Percentiles rank a stretch among this genome's conserved stretches.
Evolutionary conservation across 305 asterid species (phyloP).

Genomic region (Ruellia speciosa): DNA sequence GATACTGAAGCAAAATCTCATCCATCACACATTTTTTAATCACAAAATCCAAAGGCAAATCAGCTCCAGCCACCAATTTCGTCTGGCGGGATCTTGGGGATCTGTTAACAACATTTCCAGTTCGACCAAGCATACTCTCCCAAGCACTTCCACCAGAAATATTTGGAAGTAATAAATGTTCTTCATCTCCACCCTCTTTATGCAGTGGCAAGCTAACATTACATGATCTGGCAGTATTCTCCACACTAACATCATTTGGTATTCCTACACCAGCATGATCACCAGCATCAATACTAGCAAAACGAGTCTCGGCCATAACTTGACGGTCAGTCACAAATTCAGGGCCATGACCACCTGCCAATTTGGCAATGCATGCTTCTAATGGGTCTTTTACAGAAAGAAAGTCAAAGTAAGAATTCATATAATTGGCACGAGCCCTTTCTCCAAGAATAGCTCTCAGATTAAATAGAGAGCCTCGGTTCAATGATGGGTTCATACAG

Average conservation of each 20-base stretch:
- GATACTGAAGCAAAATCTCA: constrained; percentile 96
- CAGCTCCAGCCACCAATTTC: constrained; percentile 48
- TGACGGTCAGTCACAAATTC: constrained; percentile 31
- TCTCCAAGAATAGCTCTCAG: constrained; percentile 36
- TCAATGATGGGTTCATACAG: constrained; percentile 55
- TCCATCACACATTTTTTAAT: constrained; percentile 71
- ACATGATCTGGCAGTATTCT: constrained; percentile 25
- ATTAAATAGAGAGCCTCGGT: constrained; percentile 36
- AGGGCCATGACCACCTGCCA: constrained; percentile 27
- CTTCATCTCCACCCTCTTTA: constrained; percentile 24
- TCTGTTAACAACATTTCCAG: constrained; percentile 31
- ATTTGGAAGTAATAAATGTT: constrained; percentile 26
- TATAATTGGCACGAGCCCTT: constrained; percentile 31
- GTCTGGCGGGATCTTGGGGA: constrained; percentile 29
- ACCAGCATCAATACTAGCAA: constrained; percentile 27
- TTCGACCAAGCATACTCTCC: constrained; percentile 71
- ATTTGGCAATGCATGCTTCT: constrained; percentile 32
- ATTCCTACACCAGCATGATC: constrained; percentile 22
- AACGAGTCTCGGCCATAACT: constrained; percentile 33
- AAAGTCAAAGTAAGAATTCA: constrained; percentile 56
- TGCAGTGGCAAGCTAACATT: constrained; percentile 28
- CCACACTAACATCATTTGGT: constrained; percentile 22
- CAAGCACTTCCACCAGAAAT: constrained; percentile 69
- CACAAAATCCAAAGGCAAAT: constrained; percentile 85
- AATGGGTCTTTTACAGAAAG: constrained; percentile 62